Base-by-base conservation (phyloP, 768 basidiomycete genomes). In the Amanita muscaria region DNA sequence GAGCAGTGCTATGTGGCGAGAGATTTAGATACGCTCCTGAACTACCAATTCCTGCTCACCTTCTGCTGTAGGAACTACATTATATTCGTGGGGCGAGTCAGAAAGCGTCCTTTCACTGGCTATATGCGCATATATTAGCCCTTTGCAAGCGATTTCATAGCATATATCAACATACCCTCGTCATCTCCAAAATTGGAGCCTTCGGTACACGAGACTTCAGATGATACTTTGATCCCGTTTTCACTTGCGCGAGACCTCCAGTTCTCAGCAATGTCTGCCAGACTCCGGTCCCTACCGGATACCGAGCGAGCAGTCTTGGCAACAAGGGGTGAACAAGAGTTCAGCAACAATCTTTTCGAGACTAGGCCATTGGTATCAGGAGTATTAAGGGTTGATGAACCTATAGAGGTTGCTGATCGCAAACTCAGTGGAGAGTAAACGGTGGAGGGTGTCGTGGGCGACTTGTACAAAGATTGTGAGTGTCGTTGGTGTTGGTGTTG, bases 201-300 rank as follows among this genome's bases (percentile, higher is more conserved):
- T 49, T 82, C 81, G 15, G 71, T 67, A 37, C 59, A 62, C 48
- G 60, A 64, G 48, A 59, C 61, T 8, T 68, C 61, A 30, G 67
- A 61, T 21, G 74, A 66, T 41, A 83, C 79, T 59, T 73, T 80
- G 48, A 85, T 84, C 33, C 81, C 82, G 50, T 84, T 79, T 52
- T 83, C 79, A 47, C 67, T 77, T 40, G 83, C 80, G 40, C 83
- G 69, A 23, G 74, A 78, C 45, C 84, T 72, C 85, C 85, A 88
- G 57, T 76, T 84, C 25, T 73, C 70, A 4, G 80, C 73, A 30
- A 79, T 72, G 57, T 82, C 77, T 12, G 77, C 74, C 18, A 79
- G 64, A 54, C 70, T 73, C 51, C 69, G 67, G 51, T 71, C 71
- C 51, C 65, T 63, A 46, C 51, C 55, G 44, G 49, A 22, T 43